Percentiles rank a stretch among this genome's conserved stretches.
Evolutionary conservation across 2,329 filamentous ascomycete species (phyloP).

Genomic region (Penicillium fuscoglaucum): DNA sequence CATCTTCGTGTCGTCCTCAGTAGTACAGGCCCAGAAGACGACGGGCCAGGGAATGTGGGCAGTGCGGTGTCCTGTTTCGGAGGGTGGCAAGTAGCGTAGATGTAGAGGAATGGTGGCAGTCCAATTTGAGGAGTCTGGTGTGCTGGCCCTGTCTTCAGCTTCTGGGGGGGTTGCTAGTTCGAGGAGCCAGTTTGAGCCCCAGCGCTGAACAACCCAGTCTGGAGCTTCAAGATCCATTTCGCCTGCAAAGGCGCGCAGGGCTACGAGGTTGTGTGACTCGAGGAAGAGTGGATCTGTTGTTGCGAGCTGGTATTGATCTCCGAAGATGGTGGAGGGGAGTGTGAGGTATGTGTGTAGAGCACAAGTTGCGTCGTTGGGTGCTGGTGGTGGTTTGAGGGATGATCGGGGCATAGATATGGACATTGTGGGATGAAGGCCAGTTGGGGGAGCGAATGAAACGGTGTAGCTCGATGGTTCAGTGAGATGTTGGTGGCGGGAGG

Average conservation of each 20-base stretch:
- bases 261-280: constrained; percentile 72
- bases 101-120: constrained; percentile 70
- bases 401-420: constrained; percentile 62
- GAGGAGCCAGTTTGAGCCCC: constrained; percentile 78
- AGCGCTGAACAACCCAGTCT: constrained; percentile 70
- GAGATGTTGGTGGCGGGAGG: constrained; percentile 70
- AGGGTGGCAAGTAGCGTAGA: constrained; percentile 74
- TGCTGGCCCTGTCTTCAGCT: neutral
- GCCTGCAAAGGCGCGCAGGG: constrained; percentile 67
- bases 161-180: constrained; percentile 62
- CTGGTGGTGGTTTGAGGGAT: constrained; percentile 51
- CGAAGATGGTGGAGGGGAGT: constrained; percentile 76
- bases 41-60: constrained; percentile 74
- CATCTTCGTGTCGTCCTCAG: constrained; percentile 62
- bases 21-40: constrained; percentile 86
- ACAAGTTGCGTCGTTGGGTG: constrained; percentile 58
- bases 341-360: constrained; percentile 77
- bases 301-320: constrained; percentile 80
- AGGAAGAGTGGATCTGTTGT: constrained; percentile 65
- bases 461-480: constrained; percentile 56
- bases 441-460: constrained; percentile 66
- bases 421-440: constrained; percentile 80
- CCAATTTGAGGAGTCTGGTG: constrained; percentile 27
- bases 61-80: constrained; percentile 53
- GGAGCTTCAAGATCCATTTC: constrained; percentile 90